These are phyloP conservation scores for Nicotiana knightiana DNA, from an alignment of 257 asterid species.

Conservation along the genomic window DNA sequence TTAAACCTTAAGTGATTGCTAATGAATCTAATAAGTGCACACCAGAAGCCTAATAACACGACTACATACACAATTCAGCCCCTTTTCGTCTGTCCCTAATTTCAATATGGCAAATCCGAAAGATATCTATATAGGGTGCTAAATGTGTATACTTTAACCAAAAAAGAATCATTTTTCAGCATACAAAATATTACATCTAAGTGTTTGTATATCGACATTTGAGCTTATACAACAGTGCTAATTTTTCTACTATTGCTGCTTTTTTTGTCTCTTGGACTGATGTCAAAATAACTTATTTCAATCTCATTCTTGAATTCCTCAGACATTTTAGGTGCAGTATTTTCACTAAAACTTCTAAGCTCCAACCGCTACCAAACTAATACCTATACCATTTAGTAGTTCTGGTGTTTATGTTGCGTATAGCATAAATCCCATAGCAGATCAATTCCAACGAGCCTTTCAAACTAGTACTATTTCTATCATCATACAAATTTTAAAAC, in stretches of 20 bases:
- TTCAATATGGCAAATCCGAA: neutral
- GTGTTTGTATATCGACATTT: neutral
- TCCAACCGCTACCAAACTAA: too few relatives aligned
- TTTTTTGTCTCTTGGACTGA: neutral
- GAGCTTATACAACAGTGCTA: neutral
- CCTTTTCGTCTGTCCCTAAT: neutral
- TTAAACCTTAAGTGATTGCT: too few relatives aligned
- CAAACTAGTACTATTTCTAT: too few relatives aligned
- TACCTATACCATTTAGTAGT: too few relatives aligned
- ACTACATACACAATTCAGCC: neutral
- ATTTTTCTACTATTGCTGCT: neutral
- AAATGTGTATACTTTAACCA: neutral
- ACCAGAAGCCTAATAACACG: neutral
- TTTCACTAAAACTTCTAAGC: too few relatives aligned
- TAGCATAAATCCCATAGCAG: too few relatives aligned
- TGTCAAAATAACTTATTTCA: neutral
- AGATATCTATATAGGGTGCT: neutral
- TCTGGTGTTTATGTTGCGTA: too few relatives aligned
- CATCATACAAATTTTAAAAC: neutral
- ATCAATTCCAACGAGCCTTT: too few relatives aligned
- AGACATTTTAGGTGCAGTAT: neutral
- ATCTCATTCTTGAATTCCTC: neutral
- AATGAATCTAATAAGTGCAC: too few relatives aligned
- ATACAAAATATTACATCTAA: too few relatives aligned
- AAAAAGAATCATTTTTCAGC: neutral